Percentiles rank a stretch among this genome's conserved stretches.
Evolutionary conservation across 345 rosid species (phyloP).

Genomic region (Jatropha curcas): DNA sequence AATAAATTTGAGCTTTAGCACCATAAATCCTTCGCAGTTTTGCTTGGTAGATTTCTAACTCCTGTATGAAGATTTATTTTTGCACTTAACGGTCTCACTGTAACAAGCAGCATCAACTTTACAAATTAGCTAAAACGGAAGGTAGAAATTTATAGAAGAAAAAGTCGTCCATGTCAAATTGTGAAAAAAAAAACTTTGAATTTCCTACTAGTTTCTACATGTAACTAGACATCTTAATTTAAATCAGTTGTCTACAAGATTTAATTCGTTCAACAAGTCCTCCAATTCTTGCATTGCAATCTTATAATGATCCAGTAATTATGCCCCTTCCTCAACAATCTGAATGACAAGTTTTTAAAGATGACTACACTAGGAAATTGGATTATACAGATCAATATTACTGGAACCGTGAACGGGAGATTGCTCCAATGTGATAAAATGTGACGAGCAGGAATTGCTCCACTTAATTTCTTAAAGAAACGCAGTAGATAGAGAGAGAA

Average conservation of each 20-base stretch:
- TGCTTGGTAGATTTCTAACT: too few relatives aligned
- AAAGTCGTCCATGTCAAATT: too few relatives aligned
- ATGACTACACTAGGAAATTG: constrained; percentile 33
- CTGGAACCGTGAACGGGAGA: constrained; percentile 23
- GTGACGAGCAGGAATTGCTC: constrained; percentile 49
- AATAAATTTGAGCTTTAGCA: too few relatives aligned
- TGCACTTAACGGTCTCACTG: too few relatives aligned
- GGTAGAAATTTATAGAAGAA: background rate
- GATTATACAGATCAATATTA: constrained; percentile 31
- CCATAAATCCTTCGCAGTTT: too few relatives aligned
- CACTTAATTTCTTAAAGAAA: too few relatives aligned
- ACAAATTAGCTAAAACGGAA: background rate
- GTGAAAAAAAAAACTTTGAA: background rate
- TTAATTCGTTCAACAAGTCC: constrained; percentile 39
- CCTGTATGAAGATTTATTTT: too few relatives aligned
- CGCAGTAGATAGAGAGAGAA: too few relatives aligned
- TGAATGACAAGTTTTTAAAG: constrained; percentile 36
- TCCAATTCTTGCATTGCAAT: constrained; percentile 44
- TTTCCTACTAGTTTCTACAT: background rate
- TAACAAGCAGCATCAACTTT: too few relatives aligned
- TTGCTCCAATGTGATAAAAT: constrained; percentile 44
- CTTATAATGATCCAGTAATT: constrained; percentile 36
- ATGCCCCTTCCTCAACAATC: constrained; percentile 41
- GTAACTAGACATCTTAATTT: constrained; percentile 1
- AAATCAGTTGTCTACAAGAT: constrained; percentile 35